Conservation (phyloP, 2,329 filamentous ascomycete genomes). For the Colletotrichum sp. region DNA sequence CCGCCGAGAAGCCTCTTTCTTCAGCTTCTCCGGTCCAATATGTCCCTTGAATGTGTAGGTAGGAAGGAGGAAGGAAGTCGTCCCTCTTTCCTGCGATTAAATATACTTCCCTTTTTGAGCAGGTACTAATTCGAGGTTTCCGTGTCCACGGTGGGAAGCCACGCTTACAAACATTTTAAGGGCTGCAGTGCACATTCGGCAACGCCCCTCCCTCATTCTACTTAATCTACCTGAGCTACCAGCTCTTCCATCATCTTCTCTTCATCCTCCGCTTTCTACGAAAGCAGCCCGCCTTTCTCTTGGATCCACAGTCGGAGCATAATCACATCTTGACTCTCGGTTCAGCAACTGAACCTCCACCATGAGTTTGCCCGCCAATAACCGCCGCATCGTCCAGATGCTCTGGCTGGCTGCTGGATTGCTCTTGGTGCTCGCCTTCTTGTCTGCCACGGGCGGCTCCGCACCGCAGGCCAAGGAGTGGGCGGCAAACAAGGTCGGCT, state of each 20-base stretch:
- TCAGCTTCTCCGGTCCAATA: background rate
- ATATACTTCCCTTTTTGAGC: background rate
- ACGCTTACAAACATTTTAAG: background rate
- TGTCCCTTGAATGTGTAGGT: background rate
- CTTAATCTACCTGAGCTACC: background rate
- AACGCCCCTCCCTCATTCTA: background rate
- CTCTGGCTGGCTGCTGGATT: constrained; percentile 26
- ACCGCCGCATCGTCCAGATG: constrained; percentile 21
- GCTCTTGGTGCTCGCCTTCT: constrained; percentile 27
- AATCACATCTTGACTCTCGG: background rate
- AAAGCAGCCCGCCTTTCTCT: background rate
- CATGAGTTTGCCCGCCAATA: background rate
- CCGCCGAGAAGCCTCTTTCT: background rate
- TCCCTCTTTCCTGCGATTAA: background rate
- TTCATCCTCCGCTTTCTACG: background rate
- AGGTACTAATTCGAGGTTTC: background rate
- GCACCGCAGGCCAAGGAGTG: constrained; percentile 28
- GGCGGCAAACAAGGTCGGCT: constrained; percentile 20
- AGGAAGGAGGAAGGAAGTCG: background rate
- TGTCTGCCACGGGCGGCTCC: constrained; percentile 20
- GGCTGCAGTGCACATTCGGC: background rate
- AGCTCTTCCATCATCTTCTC: background rate
- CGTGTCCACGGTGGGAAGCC: background rate
- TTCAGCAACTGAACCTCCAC: background rate
- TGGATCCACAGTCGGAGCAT: background rate